phyloP scores from a whole-genome alignment of 352 stramenopile species.

The Phytophthora colocasiae region DNA sequence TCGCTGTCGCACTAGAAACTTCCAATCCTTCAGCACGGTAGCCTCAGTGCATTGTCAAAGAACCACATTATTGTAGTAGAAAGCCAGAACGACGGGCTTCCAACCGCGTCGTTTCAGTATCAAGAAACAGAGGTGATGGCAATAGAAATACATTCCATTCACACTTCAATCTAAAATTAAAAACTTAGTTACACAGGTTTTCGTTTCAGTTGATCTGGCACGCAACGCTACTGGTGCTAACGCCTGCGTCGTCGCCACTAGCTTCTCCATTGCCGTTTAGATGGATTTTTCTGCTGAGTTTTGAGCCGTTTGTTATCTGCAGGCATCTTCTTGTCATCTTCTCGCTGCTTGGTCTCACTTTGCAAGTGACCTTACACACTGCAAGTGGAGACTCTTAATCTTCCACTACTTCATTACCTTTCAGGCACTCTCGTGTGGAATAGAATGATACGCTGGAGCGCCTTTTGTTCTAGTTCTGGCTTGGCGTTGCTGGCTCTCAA shows the following conservation, averaged over 20 bases:
- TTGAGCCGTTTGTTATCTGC: slow-evolving; percentile 1
- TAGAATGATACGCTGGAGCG: slow-evolving; percentile 15
- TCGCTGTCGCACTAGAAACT: slow-evolving; percentile 14
- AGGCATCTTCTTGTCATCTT: slow-evolving; percentile 13
- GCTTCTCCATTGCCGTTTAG: slow-evolving; percentile 7
- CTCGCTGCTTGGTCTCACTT: slow-evolving; percentile 32
- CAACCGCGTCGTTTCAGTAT: slow-evolving; percentile 26
- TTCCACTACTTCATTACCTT: slow-evolving; percentile 22
- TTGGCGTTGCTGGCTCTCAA: slow-evolving; percentile 11
- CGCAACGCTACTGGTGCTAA: slow-evolving; percentile 10
- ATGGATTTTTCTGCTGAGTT: slow-evolving; percentile 21
- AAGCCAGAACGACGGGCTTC: slow-evolving; percentile 10
- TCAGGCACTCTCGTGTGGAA: slow-evolving; percentile 5
- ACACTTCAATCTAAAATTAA: neutral
- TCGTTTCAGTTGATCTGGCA: slow-evolving; percentile 18
- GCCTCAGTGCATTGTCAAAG: slow-evolving; percentile 8
- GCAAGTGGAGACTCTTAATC: slow-evolving; percentile 6
- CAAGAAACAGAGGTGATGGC: neutral
- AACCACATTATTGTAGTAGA: neutral
- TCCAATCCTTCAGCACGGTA: neutral
- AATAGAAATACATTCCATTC: slow-evolving; percentile 2
- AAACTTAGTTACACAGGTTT: slow-evolving; percentile 6
- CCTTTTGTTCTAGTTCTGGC: slow-evolving; percentile 11
- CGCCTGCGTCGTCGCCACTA: neutral
- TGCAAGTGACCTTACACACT: slow-evolving; percentile 26